Evolutionary conservation across 2,329 filamentous ascomycete genomes (phyloP).

Genomic region (Arthrobotrys iridis): DNA sequence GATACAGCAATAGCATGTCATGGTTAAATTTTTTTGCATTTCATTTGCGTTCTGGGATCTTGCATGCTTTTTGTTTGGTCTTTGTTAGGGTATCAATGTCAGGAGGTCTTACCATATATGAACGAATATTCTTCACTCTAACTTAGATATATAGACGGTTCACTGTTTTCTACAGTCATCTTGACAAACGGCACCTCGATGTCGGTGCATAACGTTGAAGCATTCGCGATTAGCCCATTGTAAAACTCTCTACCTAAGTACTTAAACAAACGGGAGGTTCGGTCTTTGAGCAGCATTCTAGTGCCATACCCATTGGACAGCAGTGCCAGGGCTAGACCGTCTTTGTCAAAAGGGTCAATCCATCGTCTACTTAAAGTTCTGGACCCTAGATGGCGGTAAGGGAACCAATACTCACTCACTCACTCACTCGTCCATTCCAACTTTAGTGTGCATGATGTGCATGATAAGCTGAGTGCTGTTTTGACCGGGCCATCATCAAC

Average conservation of each 20-base stretch:
- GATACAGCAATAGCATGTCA: constrained; percentile 19
- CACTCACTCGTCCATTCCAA: constrained; percentile 1
- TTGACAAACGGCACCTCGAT: background rate
- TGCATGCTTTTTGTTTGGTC: constrained; percentile 1
- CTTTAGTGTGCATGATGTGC: background rate
- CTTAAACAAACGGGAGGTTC: background rate
- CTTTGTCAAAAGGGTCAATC: constrained; percentile 1
- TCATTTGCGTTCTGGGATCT: constrained; percentile 1
- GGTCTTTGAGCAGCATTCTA: background rate
- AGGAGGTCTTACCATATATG: constrained; percentile 12
- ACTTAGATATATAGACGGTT: background rate
- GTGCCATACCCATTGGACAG: background rate
- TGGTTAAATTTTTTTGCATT: constrained; percentile 29
- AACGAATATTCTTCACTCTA: constrained; percentile 21
- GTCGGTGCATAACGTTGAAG: no score
- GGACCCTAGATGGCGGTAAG: background rate
- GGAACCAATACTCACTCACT: background rate
- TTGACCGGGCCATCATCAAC: background rate
- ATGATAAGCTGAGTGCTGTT: no score
- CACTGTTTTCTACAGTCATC: constrained; percentile 1
- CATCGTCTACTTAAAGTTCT: background rate
- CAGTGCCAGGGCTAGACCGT: background rate
- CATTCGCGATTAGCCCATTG: no score
- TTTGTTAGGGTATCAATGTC: constrained; percentile 19
- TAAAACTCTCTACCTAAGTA: no score